Conservation (phyloP, 345 rosid species). For the Eutrema yunnanense region DNA sequence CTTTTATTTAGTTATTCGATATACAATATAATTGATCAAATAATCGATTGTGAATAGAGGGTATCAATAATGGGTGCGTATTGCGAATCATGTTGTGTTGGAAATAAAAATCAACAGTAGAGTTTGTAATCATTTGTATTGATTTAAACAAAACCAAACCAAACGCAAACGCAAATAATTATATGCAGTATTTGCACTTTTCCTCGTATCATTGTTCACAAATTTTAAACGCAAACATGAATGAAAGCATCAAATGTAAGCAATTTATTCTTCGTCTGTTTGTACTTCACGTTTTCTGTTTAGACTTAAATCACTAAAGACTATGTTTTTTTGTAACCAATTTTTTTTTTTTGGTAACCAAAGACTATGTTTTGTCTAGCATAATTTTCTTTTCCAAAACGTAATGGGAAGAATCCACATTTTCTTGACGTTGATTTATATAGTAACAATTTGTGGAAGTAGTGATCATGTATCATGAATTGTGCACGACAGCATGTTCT, state of each 20-base stretch:
- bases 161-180: neutral
- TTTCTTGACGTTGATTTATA: neutral
- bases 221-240: neutral
- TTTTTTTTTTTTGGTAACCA: too few species aligned
- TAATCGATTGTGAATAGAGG: neutral
- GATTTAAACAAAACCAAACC: neutral
- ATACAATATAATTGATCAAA: neutral
- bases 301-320: neutral
- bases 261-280: neutral
- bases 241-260: neutral
- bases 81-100: neutral
- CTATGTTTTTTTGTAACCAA: too few species aligned
- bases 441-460: neutral
- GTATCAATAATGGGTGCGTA: constrained; percentile 1
- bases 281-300: neutral
- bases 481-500: neutral
- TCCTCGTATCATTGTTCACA: neutral
- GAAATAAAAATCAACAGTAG: neutral
- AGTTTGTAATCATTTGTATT: neutral
- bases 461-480: neutral
- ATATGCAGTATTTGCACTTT: neutral
- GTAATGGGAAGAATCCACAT: neutral
- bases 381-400: neutral
- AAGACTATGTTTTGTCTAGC: neutral
- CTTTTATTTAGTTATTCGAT: neutral